Conservation (phyloP, 495 filamentous ascomycete genomes). For the Hyaloscypha bicolor region DNA sequence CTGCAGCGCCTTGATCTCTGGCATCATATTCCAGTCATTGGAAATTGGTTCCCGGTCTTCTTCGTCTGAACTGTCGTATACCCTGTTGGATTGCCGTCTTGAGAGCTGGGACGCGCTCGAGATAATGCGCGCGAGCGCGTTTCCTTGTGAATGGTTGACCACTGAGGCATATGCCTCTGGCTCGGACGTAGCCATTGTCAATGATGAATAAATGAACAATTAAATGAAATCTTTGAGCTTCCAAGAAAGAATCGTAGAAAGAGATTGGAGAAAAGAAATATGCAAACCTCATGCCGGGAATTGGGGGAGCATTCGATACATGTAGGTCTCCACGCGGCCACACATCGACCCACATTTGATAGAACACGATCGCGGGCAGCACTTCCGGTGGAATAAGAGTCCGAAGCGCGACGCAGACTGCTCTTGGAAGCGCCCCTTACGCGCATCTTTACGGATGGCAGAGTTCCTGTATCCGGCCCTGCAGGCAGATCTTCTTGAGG, state of each 20-base stretch:
- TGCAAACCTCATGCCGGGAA: background rate
- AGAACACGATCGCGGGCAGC: background rate
- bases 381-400: background rate
- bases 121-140: conserved; percentile 14
- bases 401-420: background rate
- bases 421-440: background rate
- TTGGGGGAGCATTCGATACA: background rate
- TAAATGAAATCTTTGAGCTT: background rate
- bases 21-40: conserved; percentile 50
- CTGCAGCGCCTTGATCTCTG: conserved; percentile 45
- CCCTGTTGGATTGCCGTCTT: background rate
- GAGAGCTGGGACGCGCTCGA: conserved; percentile 19
- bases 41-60: conserved; percentile 26
- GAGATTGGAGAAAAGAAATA: background rate
- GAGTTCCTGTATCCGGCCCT: background rate
- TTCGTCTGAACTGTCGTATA: conserved; percentile 20
- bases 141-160: conserved; percentile 1
- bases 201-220: background rate
- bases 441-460: background rate
- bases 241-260: background rate
- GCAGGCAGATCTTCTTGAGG: background rate
- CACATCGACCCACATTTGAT: background rate
- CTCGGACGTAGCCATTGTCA: conserved; percentile 23
- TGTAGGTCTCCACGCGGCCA: background rate
- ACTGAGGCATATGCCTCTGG: conserved; percentile 25